Evolutionary conservation across 2,329 filamentous ascomycete genomes (phyloP).

Genomic region (Diaporthe australafricana): DNA sequence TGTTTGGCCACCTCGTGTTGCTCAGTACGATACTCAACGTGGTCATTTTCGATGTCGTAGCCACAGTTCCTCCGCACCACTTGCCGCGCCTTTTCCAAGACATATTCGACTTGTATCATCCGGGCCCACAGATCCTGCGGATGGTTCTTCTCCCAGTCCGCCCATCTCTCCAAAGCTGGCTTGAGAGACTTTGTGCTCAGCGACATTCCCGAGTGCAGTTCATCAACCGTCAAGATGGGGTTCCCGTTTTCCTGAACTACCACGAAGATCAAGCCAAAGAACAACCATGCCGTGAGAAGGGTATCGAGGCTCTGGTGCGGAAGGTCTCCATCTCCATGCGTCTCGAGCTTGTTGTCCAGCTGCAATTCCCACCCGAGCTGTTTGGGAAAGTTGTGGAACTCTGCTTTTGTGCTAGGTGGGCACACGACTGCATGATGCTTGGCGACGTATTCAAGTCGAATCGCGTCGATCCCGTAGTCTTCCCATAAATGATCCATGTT

Average conservation of each 20-base stretch:
- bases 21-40: neutral
- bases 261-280: neutral
- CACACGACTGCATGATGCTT: neutral
- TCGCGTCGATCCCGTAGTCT: neutral
- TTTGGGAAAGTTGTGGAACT: neutral
- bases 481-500: neutral
- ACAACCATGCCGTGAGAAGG: neutral
- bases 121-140: neutral
- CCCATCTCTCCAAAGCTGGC: neutral
- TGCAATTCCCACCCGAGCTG: neutral
- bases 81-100: neutral
- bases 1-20: neutral
- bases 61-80: neutral
- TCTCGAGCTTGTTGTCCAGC: neutral
- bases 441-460: neutral
- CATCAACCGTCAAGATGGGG: neutral
- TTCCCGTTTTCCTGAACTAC: neutral
- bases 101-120: neutral
- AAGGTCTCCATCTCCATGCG: neutral
- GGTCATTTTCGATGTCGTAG: neutral
- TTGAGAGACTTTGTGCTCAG: neutral
- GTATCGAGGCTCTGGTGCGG: neutral
- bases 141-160: neutral
- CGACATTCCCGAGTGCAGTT: neutral
- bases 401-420: neutral